Conservation (phyloP, 192 early-diverging fungal species). For the Backusella tuberculispora region DNA sequence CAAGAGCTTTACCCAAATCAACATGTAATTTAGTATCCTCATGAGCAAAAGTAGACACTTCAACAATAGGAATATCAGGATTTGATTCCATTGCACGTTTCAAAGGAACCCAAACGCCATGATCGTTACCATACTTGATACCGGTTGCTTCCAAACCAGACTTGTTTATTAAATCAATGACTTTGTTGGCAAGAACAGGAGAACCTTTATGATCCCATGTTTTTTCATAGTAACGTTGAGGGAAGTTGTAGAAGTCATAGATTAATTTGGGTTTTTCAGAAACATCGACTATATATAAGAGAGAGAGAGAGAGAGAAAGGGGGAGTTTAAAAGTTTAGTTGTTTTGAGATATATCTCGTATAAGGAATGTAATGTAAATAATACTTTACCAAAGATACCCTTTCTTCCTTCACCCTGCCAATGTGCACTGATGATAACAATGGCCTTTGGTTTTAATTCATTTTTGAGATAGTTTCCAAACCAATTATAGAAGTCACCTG, state of each 20-base stretch:
- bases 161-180: constrained; percentile 54
- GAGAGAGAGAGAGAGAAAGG: background rate
- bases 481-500: constrained; percentile 40
- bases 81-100: constrained; percentile 61
- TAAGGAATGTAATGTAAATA: background rate
- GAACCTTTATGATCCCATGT: constrained; percentile 60
- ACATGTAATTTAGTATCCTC: constrained; percentile 60
- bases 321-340: too few species aligned
- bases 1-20: constrained; percentile 55
- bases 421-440: constrained; percentile 69
- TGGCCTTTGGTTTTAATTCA: constrained; percentile 58
- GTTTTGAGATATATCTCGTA: background rate
- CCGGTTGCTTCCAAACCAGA: constrained; percentile 46
- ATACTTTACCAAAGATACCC: constrained; percentile 46
- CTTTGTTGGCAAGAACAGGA: constrained; percentile 52
- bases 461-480: constrained; percentile 47
- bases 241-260: constrained; percentile 74
- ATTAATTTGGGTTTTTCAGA: constrained; percentile 55
- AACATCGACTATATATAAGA: constrained; percentile 38
- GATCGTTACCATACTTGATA: constrained; percentile 65
- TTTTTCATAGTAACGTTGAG: constrained; percentile 57
- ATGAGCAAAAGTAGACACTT: constrained; percentile 61
- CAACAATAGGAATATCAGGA: constrained; percentile 63
- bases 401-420: constrained; percentile 57
- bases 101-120: constrained; percentile 73